Percentiles rank a stretch among this genome's conserved stretches.
These are phyloP conservation scores for Dothideomycetes sp. DNA, from an alignment of 2,329 filamentous ascomycete species.

Conservation along the genomic window DNA sequence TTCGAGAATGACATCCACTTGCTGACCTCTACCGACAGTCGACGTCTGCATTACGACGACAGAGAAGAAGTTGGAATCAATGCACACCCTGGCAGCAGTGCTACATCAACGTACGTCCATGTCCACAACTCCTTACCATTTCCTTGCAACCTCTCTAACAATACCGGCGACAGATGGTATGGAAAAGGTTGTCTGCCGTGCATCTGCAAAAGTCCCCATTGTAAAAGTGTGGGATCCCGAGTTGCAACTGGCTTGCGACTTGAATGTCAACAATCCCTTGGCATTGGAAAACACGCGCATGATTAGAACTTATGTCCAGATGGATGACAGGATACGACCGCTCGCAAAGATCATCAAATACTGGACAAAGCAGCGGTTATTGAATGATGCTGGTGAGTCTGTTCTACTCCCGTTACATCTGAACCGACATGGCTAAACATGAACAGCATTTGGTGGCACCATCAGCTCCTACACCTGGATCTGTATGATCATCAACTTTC, in stretches of 20 bases:
- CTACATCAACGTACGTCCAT: slow-evolving; percentile 64
- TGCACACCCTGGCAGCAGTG: slow-evolving; percentile 81
- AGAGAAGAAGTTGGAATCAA: slow-evolving; percentile 75
- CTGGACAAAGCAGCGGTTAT: slow-evolving; percentile 84
- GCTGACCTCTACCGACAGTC: slow-evolving; percentile 44
- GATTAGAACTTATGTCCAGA: slow-evolving; percentile 93
- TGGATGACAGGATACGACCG: slow-evolving; percentile 80
- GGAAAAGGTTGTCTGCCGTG: slow-evolving; percentile 91
- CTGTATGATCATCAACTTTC: slow-evolving; percentile 92
- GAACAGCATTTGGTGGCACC: slow-evolving; percentile 74
- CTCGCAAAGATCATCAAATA: slow-evolving; percentile 96
- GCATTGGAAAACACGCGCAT: slow-evolving; percentile 94
- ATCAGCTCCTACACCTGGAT: slow-evolving; percentile 99
- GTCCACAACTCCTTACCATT: neutral
- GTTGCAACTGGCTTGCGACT: slow-evolving; percentile 78
- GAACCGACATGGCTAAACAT: slow-evolving; percentile 5
- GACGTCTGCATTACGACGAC: slow-evolving; percentile 95
- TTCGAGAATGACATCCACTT: neutral
- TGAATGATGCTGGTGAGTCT: slow-evolving; percentile 87
- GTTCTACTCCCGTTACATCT: neutral
- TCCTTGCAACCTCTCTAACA: neutral
- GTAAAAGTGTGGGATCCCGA: slow-evolving; percentile 99
- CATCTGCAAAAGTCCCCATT: slow-evolving; percentile 91
- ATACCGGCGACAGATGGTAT: slow-evolving; percentile 60
- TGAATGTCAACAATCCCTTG: slow-evolving; percentile 97